phyloP scores from a whole-genome alignment of 352 stramenopile genomes.

The Globisporangium sylvaticum region DNA sequence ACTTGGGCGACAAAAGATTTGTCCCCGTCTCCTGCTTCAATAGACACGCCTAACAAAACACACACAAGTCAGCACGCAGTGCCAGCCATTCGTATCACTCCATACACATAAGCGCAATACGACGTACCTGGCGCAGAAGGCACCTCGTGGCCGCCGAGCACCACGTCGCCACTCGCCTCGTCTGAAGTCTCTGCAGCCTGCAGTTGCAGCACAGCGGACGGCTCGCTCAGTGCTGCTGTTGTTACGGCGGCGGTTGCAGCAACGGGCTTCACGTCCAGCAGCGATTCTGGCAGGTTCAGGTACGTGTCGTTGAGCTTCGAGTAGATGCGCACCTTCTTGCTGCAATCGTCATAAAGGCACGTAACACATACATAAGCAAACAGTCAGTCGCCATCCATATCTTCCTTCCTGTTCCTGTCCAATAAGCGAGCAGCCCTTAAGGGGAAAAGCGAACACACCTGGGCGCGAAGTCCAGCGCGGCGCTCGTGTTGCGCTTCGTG shows the following conservation, averaged over 20 bases:
- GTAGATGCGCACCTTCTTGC: constrained; percentile 69
- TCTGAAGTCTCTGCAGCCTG: constrained; percentile 8
- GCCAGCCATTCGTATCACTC: not conserved
- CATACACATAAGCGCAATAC: not conserved
- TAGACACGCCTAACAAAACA: constrained; percentile 8
- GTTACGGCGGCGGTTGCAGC: not conserved
- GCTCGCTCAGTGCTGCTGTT: constrained; percentile 7
- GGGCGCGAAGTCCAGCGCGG: constrained; percentile 48
- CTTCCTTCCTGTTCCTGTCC: not conserved
- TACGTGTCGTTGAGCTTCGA: constrained; percentile 65
- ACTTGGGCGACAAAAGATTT: constrained; percentile 51
- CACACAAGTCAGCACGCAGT: not conserved
- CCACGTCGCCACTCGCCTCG: constrained; percentile 12
- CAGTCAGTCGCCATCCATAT: not conserved
- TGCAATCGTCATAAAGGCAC: constrained; percentile 16
- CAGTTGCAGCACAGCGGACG: constrained; percentile 1
- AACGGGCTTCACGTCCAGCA: constrained; percentile 30
- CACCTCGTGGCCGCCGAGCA: constrained; percentile 12
- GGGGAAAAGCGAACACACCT: constrained; percentile 27
- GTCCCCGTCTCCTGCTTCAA: constrained; percentile 10
- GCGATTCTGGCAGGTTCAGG: constrained; percentile 46
- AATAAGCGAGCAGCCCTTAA: not conserved
- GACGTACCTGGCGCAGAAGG: constrained; percentile 14
- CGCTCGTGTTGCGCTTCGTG: constrained; percentile 47
- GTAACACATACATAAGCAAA: not conserved